phyloP scores from a whole-genome alignment of 441 rosid genomes.

The Daphne laureola region DNA sequence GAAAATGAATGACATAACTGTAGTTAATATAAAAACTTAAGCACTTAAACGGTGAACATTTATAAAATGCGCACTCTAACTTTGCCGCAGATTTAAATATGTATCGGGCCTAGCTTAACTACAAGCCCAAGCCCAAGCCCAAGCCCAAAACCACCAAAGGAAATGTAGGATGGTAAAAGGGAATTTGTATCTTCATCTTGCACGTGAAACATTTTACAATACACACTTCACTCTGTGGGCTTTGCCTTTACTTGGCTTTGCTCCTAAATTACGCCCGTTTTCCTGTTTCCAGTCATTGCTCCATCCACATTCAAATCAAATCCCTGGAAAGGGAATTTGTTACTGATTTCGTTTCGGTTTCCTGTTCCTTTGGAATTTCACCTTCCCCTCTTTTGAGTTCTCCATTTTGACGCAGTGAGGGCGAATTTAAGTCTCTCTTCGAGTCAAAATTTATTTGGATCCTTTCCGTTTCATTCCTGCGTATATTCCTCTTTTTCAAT shows the following conservation, averaged over 20 bases:
- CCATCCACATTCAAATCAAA: background rate
- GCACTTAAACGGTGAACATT: too few species aligned
- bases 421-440: slow-evolving; percentile 7
- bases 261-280: slow-evolving; percentile 4
- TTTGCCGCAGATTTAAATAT: too few species aligned
- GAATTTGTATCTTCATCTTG: slow-evolving; percentile 4
- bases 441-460: slow-evolving; percentile 8
- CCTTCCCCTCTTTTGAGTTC: slow-evolving; percentile 1
- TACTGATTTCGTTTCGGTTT: too few species aligned
- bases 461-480: slow-evolving; percentile 2
- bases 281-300: slow-evolving; percentile 5
- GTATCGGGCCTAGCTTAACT: too few species aligned
- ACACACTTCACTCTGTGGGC: background rate
- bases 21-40: too few species aligned
- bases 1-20: too few species aligned
- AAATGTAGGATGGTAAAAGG: too few species aligned
- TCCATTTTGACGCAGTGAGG: slow-evolving; percentile 7
- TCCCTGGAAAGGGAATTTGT: background rate
- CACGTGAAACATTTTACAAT: slow-evolving; percentile 9
- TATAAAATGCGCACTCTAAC: too few species aligned
- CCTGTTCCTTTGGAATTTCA: background rate
- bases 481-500: background rate
- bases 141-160: too few species aligned
- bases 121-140: too few species aligned
- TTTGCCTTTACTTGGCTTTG: background rate